phyloP scores from a whole-genome alignment of 352 stramenopile species.

The Globisporangium spinosum region DNA sequence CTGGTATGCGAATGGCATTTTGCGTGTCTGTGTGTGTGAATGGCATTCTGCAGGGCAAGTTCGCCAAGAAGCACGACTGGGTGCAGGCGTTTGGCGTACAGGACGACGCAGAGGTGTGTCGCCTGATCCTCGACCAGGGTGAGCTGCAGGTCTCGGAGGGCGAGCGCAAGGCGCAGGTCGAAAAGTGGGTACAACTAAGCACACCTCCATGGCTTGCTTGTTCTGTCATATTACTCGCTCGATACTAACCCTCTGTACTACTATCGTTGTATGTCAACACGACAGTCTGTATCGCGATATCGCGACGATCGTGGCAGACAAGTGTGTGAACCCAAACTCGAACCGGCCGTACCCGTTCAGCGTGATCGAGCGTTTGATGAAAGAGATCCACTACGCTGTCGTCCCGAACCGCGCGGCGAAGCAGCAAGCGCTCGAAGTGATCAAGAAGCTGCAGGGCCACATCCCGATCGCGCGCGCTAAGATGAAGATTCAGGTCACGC shows the following conservation, averaged over 20 bases:
- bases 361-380: conserved; percentile 96
- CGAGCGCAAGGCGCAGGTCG: conserved; percentile 90
- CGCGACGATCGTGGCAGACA: conserved; percentile 95
- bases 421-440: conserved; percentile 95
- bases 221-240: not conserved
- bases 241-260: not conserved
- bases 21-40: not conserved
- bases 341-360: conserved; percentile 95
- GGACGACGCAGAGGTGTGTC: conserved; percentile 90
- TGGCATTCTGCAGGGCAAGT: conserved; percentile 74
- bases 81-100: conserved; percentile 91
- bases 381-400: conserved; percentile 93
- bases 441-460: conserved; percentile 90
- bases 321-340: conserved; percentile 95
- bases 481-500: conserved; percentile 93
- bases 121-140: conserved; percentile 94
- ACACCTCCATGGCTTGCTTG: not conserved
- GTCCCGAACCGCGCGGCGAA: conserved; percentile 95
- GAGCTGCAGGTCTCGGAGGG: conserved; percentile 96
- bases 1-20: no score
- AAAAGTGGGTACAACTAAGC: conserved; percentile 57
- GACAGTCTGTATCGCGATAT: conserved; percentile 92
- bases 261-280: not conserved
- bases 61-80: conserved; percentile 94
- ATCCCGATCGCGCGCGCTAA: conserved; percentile 96